Evolutionary conservation across 768 basidiomycete genomes (phyloP).

Genomic region (Cystobasidium ongulense): DNA sequence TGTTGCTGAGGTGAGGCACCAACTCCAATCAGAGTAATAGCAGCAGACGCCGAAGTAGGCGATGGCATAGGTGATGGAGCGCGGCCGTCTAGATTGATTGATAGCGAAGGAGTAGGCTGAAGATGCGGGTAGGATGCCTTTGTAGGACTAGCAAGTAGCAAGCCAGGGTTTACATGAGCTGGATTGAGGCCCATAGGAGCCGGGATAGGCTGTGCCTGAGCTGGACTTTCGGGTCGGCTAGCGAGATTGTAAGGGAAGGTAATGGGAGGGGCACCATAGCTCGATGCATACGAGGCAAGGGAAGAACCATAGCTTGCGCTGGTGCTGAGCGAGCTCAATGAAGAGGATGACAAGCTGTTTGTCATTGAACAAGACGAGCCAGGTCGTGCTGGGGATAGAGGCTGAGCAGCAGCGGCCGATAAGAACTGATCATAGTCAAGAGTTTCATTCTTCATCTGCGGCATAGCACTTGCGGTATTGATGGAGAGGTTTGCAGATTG

Average conservation of each 20-base stretch:
- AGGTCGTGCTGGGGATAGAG: not conserved
- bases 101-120: not conserved
- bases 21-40: conserved; percentile 35
- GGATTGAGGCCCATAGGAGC: not conserved
- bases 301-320: not conserved
- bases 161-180: not conserved
- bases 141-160: not conserved
- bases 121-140: not conserved
- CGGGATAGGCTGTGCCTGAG: not conserved
- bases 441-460: no score
- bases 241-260: conserved; percentile 28
- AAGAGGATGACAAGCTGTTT: not conserved
- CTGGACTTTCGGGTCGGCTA: not conserved
- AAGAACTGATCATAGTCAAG: not conserved
- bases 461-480: no score
- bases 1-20: conserved; percentile 42
- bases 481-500: no score
- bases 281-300: not conserved
- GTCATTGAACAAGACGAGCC: conserved; percentile 10
- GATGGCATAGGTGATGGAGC: conserved; percentile 34
- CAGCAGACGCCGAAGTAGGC: conserved; percentile 41
- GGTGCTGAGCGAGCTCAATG: conserved; percentile 3
- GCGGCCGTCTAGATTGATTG: not conserved
- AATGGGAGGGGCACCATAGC: not conserved
- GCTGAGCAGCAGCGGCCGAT: not conserved